Percentiles rank a stretch among this genome's conserved stretches.
Evolutionary conservation across 1,284 basidiomycete genomes (phyloP).

Genomic region (Athelia sp.): DNA sequence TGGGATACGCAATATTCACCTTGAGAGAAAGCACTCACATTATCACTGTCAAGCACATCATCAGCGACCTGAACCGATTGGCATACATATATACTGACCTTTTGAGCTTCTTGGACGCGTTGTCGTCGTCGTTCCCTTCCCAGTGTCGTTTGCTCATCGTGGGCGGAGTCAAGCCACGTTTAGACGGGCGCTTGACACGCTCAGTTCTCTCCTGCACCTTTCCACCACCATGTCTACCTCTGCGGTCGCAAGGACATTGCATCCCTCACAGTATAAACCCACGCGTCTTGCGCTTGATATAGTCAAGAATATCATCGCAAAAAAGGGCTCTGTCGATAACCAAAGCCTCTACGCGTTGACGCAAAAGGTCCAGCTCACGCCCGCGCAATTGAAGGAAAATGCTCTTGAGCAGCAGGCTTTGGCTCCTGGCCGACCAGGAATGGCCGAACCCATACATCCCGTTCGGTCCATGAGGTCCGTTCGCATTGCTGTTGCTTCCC

Average conservation of each 20-base stretch:
- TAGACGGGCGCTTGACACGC: neutral
- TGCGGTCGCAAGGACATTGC: neutral
- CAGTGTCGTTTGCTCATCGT: constrained; percentile 52
- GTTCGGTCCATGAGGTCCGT: neutral
- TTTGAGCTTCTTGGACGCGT: constrained; percentile 60
- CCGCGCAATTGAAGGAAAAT: neutral
- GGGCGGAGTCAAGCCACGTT: constrained; percentile 4
- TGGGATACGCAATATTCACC: constrained; percentile 62
- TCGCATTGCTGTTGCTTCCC: neutral
- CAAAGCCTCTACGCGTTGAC: neutral
- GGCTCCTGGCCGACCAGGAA: no score
- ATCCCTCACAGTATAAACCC: neutral
- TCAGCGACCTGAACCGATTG: constrained; percentile 12
- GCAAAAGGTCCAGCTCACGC: neutral
- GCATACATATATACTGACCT: constrained; percentile 40
- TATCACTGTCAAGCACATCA: constrained; percentile 40
- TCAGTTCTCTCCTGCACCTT: no score
- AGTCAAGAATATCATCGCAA: neutral
- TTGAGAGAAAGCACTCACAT: constrained; percentile 61
- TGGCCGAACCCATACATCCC: neutral
- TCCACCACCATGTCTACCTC: neutral
- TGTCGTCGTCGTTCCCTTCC: constrained; percentile 45
- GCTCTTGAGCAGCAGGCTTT: neutral
- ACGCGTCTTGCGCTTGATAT: neutral
- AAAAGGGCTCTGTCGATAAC: neutral